Percentiles rank a stretch among this genome's conserved stretches.
Evolutionary conservation across 495 filamentous ascomycete species (phyloP).

Genomic region (Cercophora newfieldiana): DNA sequence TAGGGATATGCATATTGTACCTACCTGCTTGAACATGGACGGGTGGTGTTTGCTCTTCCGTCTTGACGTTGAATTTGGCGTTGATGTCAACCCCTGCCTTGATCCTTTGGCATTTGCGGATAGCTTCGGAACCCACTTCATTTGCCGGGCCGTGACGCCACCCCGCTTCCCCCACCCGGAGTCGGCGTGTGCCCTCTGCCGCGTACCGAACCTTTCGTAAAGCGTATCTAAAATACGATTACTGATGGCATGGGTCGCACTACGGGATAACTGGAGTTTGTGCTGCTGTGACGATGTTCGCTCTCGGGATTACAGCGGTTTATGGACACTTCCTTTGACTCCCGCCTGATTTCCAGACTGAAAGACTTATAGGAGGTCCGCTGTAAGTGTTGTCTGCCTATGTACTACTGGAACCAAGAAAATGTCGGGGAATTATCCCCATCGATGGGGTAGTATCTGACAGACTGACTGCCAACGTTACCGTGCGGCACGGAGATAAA

Average conservation of each 20-base stretch:
- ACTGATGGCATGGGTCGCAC: not conserved
- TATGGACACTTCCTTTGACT: no score
- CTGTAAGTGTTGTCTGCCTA: not conserved
- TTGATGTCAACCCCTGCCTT: no score
- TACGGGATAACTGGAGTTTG: no score
- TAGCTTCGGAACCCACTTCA: constrained; percentile 3
- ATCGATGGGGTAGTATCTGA: not conserved
- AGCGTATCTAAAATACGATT: no score
- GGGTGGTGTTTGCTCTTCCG: not conserved
- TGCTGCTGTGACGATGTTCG: no score
- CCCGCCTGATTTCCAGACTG: no score
- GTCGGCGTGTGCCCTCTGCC: not conserved
- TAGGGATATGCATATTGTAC: not conserved
- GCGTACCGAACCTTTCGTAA: no score
- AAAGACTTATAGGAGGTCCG: no score
- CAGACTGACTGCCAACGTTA: not conserved
- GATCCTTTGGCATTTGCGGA: no score
- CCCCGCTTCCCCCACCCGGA: not conserved
- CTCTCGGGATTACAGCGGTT: no score
- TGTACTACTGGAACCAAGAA: not conserved
- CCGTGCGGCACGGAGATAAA: not conserved
- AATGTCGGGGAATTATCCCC: not conserved
- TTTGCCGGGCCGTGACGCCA: not conserved
- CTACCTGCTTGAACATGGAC: no score
- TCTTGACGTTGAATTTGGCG: no score